Evolutionary conservation across 1,284 basidiomycete species (phyloP), one percentile per base, ranked within the genome.

Genomic region (Trichosporon sp.): DNA sequence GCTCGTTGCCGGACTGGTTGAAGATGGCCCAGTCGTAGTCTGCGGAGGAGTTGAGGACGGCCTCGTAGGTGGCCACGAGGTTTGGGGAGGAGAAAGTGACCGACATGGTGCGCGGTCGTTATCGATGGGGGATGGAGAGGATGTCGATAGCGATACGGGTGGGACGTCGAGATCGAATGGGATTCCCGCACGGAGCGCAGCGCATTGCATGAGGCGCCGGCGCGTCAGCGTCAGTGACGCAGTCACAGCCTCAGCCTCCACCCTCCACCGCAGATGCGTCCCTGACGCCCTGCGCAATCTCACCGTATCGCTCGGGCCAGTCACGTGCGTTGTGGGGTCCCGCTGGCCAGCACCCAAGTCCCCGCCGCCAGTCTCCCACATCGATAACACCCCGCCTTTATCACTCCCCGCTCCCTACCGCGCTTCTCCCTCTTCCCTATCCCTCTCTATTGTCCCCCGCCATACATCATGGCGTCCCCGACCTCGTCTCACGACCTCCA

Each of bases 11-110:
- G 1, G 89, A 89, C 76, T 89, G 91, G 79, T 93, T 92, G 81
- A 83, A 92, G 64, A 98, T 86, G 6, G 88, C 89, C 91, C 94
- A 97, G 81, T 95, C 91, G 75, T 92, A 90, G 60, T 88, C 88
- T 13, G 84, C 81, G 74, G 87, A 86, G 65, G 88, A 88, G 75
- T 90, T 87, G 77, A 95, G 81, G 75, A 96, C 87, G 78, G 90
- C 87, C 81, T 94, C 87, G 84, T 95, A 94, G 58, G 92, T 91
- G 70, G 90, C 87, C 62, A 86, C 84, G 71, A 95, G 87, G 67
- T 92, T 91, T 65, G 79, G 80, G 2, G 70, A 78, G 64, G 78
- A 70, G 76, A 83, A 83, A 25, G 77, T 75, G 65, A 83, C 74
- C 58, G 82, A 83, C 82, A 83, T 83, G 70, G 65, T 74, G 13